These are phyloP conservation scores for Calonectria henricotiae DNA, from an alignment of 2,329 filamentous ascomycete species.

Conservation along the genomic window DNA sequence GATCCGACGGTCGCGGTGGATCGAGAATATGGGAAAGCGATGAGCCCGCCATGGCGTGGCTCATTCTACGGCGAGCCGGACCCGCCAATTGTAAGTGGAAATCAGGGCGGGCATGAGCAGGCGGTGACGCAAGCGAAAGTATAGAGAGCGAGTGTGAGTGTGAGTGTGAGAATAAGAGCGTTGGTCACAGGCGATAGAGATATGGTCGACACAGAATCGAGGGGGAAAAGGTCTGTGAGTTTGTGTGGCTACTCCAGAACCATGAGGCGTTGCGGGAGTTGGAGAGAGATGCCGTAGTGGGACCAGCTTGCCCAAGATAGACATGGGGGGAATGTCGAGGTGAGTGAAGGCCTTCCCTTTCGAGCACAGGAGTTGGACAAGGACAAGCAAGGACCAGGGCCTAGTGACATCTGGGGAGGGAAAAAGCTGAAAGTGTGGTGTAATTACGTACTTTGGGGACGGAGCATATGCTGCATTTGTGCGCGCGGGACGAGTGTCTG, in stretches of 20 bases:
- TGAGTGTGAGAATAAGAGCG: background rate
- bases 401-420: background rate
- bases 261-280: conserved; percentile 28
- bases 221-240: conserved; percentile 16
- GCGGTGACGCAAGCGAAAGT: conserved; percentile 22
- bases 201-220: background rate
- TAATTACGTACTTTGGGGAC: background rate
- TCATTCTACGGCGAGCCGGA: conserved; percentile 32
- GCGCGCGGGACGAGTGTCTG: conserved; percentile 1
- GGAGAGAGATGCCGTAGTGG: conserved; percentile 26
- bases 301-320: conserved; percentile 15
- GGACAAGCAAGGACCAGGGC: conserved; percentile 15
- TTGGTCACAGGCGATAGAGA: conserved; percentile 6
- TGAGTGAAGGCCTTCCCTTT: conserved; percentile 23
- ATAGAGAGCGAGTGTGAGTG: conserved; percentile 3
- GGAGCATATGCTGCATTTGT: conserved; percentile 10
- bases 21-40: conserved; percentile 55
- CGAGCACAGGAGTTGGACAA: conserved; percentile 6
- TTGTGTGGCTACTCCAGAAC: background rate
- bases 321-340: conserved; percentile 28
- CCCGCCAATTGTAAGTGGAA: conserved; percentile 30
- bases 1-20: conserved; percentile 50
- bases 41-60: conserved; percentile 54
- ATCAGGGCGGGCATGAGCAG: conserved; percentile 29
- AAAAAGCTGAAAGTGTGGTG: background rate